A percentile compares a stretch with the other conserved stretches of the same genome.
Conservation (phyloP, 2,329 filamentous ascomycete genomes). For the Paraphaeosphaeria minitans region DNA sequence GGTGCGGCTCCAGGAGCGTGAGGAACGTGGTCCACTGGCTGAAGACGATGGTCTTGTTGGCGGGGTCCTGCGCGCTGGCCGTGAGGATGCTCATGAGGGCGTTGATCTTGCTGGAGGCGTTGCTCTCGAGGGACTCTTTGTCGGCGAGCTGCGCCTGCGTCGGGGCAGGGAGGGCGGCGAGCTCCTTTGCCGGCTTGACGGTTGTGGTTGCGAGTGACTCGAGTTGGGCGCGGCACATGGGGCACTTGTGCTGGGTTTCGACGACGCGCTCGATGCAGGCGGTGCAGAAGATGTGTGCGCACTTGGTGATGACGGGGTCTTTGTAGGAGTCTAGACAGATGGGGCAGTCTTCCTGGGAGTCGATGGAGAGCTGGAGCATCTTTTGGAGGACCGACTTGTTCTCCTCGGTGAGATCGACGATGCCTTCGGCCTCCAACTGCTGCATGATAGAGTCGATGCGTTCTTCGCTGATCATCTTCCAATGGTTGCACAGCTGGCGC, state of each 20-base stretch:
- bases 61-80: constrained; percentile 66
- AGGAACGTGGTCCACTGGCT: constrained; percentile 80
- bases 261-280: constrained; percentile 77
- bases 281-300: constrained; percentile 79
- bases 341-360: constrained; percentile 81
- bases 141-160: constrained; percentile 55
- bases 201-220: constrained; percentile 55
- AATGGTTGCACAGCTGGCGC: constrained; percentile 87
- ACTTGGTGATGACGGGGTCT: constrained; percentile 80
- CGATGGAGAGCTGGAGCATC: constrained; percentile 75
- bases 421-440: constrained; percentile 68
- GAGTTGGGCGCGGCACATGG: constrained; percentile 78
- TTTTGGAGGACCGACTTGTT: constrained; percentile 75
- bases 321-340: constrained; percentile 77
- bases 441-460: constrained; percentile 74
- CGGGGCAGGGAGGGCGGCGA: constrained; percentile 23
- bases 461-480: constrained; percentile 74
- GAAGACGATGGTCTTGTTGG: constrained; percentile 74
- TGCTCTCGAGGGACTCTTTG: constrained; percentile 53
- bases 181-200: constrained; percentile 68
- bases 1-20: constrained; percentile 71
- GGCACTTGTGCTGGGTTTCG: constrained; percentile 77
- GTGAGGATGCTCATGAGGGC: constrained; percentile 75
- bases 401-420: constrained; percentile 72
- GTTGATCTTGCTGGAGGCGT: constrained; percentile 80